These are phyloP conservation scores for Paragyromitra xinjiangensis DNA, from an alignment of 495 filamentous ascomycete species.

Conservation along the genomic window DNA sequence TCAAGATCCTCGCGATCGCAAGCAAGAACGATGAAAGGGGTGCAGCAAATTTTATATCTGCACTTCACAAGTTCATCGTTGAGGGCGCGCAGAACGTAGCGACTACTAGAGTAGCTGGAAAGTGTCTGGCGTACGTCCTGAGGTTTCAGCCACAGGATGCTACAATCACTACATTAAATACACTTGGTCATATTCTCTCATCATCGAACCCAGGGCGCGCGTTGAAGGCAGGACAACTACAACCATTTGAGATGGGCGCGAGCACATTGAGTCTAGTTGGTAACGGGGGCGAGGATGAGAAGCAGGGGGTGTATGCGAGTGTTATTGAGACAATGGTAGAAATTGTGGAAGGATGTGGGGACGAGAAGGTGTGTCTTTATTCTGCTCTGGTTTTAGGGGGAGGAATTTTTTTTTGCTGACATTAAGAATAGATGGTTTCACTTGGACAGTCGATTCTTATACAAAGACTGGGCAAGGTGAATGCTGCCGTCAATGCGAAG, in stretches of 20 bases:
- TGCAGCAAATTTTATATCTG: slow-evolving; percentile 72
- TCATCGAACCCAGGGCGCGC: slow-evolving; percentile 65
- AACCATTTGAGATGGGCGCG: slow-evolving; percentile 64
- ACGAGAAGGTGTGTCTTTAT: slow-evolving; percentile 68
- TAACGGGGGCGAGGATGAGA: slow-evolving; percentile 74
- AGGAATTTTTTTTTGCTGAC: slow-evolving; percentile 16
- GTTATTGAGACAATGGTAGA: slow-evolving; percentile 89
- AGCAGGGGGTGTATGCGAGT: slow-evolving; percentile 73
- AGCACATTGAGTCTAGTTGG: slow-evolving; percentile 80
- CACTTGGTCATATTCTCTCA: slow-evolving; percentile 89
- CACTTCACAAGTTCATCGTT: slow-evolving; percentile 82
- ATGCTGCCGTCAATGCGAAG: slow-evolving; percentile 74
- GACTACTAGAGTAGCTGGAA: slow-evolving; percentile 77
- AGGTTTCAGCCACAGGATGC: slow-evolving; percentile 86
- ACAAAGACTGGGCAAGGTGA: slow-evolving; percentile 89
- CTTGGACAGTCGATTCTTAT: slow-evolving; percentile 94
- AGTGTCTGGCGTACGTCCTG: slow-evolving; percentile 80
- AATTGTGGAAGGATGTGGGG: slow-evolving; percentile 79
- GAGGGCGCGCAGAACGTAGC: slow-evolving; percentile 74
- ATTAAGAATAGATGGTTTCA: slow-evolving; percentile 71
- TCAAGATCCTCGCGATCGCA: slow-evolving; percentile 83
- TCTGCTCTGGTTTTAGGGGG: not conserved
- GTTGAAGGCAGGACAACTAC: slow-evolving; percentile 53
- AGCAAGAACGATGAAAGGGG: slow-evolving; percentile 77
- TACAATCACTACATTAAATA: slow-evolving; percentile 92